Evolutionary conservation across 169 alveolate genomes (phyloP).

Genomic region (Cryptosporidium sp.): DNA sequence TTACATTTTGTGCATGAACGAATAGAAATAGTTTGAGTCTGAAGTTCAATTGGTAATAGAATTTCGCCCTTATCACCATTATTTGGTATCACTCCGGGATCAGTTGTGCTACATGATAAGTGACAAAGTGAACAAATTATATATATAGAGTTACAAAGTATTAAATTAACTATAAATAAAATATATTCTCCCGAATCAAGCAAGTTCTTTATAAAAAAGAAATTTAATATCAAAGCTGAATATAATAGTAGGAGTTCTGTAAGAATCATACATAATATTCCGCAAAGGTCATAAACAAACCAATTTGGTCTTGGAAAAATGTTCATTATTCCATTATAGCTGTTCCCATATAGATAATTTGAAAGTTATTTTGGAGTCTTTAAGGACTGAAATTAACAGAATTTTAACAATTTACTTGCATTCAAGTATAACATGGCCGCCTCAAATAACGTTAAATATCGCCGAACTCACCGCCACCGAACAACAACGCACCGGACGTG

Average conservation of each 20-base stretch:
- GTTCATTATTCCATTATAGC: constrained; percentile 27
- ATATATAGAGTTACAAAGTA: constrained; percentile 24
- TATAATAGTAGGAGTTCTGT: constrained; percentile 45
- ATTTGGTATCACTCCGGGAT: constrained; percentile 70
- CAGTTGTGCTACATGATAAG: constrained; percentile 33
- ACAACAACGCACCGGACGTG: not conserved
- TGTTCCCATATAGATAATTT: not conserved
- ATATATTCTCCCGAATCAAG: constrained; percentile 17
- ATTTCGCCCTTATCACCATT: constrained; percentile 41
- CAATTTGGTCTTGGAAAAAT: constrained; percentile 39
- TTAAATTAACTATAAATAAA: constrained; percentile 12
- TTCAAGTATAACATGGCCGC: constrained; percentile 1
- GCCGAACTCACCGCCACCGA: not conserved
- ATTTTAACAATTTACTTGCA: not conserved
- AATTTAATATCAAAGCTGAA: constrained; percentile 42
- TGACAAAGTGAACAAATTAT: constrained; percentile 42
- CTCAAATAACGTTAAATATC: not conserved
- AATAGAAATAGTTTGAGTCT: constrained; percentile 28
- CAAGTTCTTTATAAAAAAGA: constrained; percentile 18
- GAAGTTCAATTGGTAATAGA: constrained; percentile 70
- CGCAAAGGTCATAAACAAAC: constrained; percentile 60
- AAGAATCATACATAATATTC: constrained; percentile 61
- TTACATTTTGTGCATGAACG: constrained; percentile 78
- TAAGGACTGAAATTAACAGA: not conserved
- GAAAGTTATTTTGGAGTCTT: not conserved